Base-by-base conservation (phyloP, 2,329 filamentous ascomycete genomes). In the Hansfordia pulvinata region DNA sequence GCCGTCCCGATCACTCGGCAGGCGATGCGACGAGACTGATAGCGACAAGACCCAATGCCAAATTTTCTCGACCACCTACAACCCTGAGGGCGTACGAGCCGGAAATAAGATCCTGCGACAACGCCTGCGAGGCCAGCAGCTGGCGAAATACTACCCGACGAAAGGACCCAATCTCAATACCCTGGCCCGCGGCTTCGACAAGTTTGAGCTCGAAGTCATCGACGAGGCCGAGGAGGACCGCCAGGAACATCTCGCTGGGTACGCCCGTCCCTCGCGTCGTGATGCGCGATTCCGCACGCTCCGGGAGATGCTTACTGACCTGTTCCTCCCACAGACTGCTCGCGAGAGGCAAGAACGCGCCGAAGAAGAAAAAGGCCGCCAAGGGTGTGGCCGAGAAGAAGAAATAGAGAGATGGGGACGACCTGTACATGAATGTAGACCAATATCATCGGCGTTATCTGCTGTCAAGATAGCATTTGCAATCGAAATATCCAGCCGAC, bases 91-190 rank as follows among this genome's bases (percentile, higher is more conserved):
- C 40, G 53, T 79, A 34, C 82, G 90, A 35, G 72, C 83, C 40
- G 90, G 90, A 46, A 94, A 90, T 60, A 93, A 90, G 56, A 65
- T 98, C 50, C 65, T 98, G 33, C 82, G 86, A 46, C 81, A 94
- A 53, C 75, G 86, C 46, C 63, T 96, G 35, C 74, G 70, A 46
- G 90, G 90, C n/a, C 82, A 85, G 17, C 60, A 79, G 1, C 58
- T 94, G 37, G 79, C 76, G 20, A 67, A 82, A 31, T 98, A 94
- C 64, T 98, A 98, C 50, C 90, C 90, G 2, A 73, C 76, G 37
- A 78, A 66, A 34, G 46, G 50, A n/a, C 50, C 47, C 5, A 49
- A 62, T 37, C 60, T 77, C 10, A 72, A 71, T 14, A 76, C 76
- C 0, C 69, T 92, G 34, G 67, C 70, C 39, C 82, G 92, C 38